Conservation (phyloP, 2,329 filamentous ascomycete species). For the Hypocrella siamensis region DNA sequence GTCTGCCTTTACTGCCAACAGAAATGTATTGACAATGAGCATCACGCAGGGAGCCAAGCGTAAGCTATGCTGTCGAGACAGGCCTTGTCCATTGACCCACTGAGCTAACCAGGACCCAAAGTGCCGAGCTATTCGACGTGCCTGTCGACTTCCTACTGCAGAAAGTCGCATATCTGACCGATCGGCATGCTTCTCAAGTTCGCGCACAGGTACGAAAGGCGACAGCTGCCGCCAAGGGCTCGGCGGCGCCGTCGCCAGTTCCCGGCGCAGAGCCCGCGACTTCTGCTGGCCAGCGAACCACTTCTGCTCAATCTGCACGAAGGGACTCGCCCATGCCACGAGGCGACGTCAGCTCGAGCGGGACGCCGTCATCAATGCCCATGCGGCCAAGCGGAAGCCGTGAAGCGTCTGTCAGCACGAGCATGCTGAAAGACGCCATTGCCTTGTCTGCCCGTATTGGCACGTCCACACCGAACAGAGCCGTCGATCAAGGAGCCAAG, state of each 20-base stretch:
- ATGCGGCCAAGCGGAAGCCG: conserved; percentile 29
- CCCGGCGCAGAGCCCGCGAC: conserved; percentile 30
- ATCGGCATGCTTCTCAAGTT: conserved; percentile 78
- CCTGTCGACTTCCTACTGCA: conserved; percentile 79
- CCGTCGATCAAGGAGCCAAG: conserved; percentile 15
- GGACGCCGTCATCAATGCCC: conserved; percentile 25
- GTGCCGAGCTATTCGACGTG: conserved; percentile 66
- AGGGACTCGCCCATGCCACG: conserved; percentile 38
- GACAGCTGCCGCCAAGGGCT: conserved; percentile 39
- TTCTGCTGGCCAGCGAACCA: conserved; percentile 22
- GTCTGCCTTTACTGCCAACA: no score
- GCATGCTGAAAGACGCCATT: conserved; percentile 20
- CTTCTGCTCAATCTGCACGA: conserved; percentile 40
- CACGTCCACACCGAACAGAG: conserved; percentile 8
- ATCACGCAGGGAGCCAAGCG: conserved; percentile 56
- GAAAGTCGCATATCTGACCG: conserved; percentile 87
- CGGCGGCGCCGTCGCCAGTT: conserved; percentile 39
- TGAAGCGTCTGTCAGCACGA: conserved; percentile 30
- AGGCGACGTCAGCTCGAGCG: conserved; percentile 27
- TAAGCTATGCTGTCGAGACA: conserved; percentile 26
- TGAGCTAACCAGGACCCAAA: conserved; percentile 15
- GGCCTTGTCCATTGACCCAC: conserved; percentile 6
- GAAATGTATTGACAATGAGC: background rate
- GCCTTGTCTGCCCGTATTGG: conserved; percentile 11
- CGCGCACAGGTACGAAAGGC: conserved; percentile 77